phyloP scores from a whole-genome alignment of 2,329 filamentous ascomycete genomes.

The Tolypocladium pustulatum region DNA sequence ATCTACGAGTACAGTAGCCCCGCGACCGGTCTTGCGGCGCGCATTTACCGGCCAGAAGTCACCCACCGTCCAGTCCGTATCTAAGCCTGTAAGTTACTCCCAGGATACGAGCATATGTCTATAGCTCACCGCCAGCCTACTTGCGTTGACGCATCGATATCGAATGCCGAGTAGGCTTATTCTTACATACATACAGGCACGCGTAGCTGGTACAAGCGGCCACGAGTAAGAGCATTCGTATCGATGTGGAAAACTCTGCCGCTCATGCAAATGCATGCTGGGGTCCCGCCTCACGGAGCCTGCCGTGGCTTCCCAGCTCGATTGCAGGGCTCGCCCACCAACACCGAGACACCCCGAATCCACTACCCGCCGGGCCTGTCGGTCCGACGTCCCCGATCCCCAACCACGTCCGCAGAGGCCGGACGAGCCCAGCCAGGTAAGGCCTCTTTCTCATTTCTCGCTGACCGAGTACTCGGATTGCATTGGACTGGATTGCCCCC shows the following conservation, averaged over 20 bases:
- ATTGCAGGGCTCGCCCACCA: neutral
- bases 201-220: too few species aligned
- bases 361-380: neutral
- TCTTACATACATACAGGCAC: too few species aligned
- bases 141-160: neutral
- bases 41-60: too few species aligned
- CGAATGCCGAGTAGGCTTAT: neutral
- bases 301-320: neutral
- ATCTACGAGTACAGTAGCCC: too few species aligned
- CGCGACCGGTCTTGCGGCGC: too few species aligned
- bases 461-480: neutral
- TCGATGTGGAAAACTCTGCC: neutral
- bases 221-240: too few species aligned
- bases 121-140: neutral
- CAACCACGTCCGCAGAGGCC: neutral
- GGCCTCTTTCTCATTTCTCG: neutral
- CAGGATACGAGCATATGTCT: neutral
- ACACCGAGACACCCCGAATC: neutral
- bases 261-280: neutral
- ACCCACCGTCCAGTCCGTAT: too few species aligned
- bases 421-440: neutral
- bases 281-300: neutral
- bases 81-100: too few species aligned
- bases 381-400: neutral
- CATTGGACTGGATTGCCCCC: neutral